These are phyloP conservation scores for Pythium guiyangense DNA, from an alignment of 352 stramenopile genomes.

Conservation along the genomic window DNA sequence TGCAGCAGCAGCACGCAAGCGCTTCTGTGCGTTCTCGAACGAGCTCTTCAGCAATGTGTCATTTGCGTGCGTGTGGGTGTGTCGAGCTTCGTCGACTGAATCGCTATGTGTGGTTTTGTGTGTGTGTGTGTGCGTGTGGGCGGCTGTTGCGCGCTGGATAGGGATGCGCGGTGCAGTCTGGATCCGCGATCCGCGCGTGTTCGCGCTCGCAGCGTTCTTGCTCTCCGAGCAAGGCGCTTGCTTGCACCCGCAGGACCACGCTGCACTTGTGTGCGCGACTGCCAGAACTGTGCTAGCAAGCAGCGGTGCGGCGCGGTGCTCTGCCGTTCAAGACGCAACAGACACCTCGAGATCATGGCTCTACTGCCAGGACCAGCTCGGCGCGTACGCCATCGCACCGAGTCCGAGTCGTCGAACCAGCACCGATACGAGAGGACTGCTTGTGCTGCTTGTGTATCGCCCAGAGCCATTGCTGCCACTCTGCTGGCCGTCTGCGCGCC, in stretches of 20 bases:
- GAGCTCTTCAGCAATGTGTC: too few relatives aligned
- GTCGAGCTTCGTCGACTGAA: background rate
- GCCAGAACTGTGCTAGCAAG: background rate
- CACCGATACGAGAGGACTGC: constrained; percentile 1
- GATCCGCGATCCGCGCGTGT: constrained; percentile 8
- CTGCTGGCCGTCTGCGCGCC: constrained; percentile 57
- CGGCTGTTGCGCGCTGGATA: background rate
- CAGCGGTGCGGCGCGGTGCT: background rate
- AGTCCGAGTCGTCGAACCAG: background rate
- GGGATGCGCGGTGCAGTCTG: constrained; percentile 1
- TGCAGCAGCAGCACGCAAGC: background rate
- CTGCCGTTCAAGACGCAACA: too few relatives aligned
- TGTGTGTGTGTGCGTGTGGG: too few relatives aligned
- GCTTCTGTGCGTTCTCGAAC: background rate
- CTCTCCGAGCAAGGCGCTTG: background rate
- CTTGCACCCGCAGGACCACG: constrained; percentile 3
- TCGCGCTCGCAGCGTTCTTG: constrained; percentile 4
- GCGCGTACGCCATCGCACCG: background rate
- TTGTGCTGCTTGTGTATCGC: constrained; percentile 44
- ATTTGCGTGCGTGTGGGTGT: background rate
- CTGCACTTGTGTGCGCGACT: background rate
- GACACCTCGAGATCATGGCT: too few relatives aligned
- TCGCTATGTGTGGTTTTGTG: too few relatives aligned
- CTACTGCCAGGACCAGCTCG: background rate
- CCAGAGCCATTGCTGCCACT: constrained; percentile 42